Evolutionary conservation across 2,329 filamentous ascomycete genomes (phyloP), one percentile per base, ranked within the genome.

Genomic region (Mycosphaerelloides madeirae): DNA sequence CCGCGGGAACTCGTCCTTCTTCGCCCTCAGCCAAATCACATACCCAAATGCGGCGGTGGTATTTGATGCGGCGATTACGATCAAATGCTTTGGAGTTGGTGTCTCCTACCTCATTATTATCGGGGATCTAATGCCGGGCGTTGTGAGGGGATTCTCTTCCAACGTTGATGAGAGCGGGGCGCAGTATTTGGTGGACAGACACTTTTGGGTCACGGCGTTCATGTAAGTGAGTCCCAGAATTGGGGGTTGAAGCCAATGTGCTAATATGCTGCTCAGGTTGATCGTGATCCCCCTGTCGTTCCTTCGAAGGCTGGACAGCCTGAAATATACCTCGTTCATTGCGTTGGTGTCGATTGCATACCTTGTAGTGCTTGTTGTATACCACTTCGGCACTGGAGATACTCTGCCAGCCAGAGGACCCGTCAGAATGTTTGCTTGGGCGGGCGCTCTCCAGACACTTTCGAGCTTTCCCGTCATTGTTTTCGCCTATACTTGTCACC

Each of bases 31-130:
- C 12, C 91, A 98, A 66, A 80, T 98, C 52, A 97, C 93, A 4
- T 98, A 97, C 60, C 93, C 93, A 1, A 95, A 95, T 65, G 89
- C 91, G 2, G 87, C 93, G 7, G 88, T 98, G 36, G 76, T 97
- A 35, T 98, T 98, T 65, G 93, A 98, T 68, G 83, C 84, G 6
- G 93, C 93, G 5, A 98, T 98, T 63, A 89, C 91, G 11, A 82
- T 98, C 62, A 98, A 98, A 66, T 98, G 93, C 68, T 98, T 98
- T 64, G 93, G 93, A 29, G 93, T 98, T 8, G 93, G 87, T 16
- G 87, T 97, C 48, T 96, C 89, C 58, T 98, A 98, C 69, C 79
- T 98, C 59, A 98, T 98, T 62, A 97, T 98, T 61, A 97, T 98
- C 57, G 93, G 93, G 39, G 93, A 98, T 65, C 73, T 98, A 51